A percentile compares a stretch with the other conserved stretches of the same genome.
These are phyloP conservation scores for Talaromyces rugulosus DNA, from an alignment of 2,329 filamentous ascomycete species.

Conservation along the genomic window DNA sequence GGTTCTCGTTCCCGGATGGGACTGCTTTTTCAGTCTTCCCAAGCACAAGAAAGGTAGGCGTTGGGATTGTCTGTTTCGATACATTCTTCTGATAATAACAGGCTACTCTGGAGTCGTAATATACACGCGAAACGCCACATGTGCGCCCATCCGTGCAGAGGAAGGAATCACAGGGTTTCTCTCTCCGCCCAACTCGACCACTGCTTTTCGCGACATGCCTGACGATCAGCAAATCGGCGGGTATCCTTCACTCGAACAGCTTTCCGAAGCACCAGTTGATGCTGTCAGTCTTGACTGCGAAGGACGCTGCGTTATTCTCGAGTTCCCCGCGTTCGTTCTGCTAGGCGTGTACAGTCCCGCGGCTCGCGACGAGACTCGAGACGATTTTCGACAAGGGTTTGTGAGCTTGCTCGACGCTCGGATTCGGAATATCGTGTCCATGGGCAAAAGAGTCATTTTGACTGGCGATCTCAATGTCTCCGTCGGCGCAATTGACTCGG, in stretches of 20 bases:
- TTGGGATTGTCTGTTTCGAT: background rate
- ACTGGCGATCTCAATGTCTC: conserved; percentile 86
- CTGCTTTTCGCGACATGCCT: conserved; percentile 70
- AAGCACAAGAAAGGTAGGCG: conserved; percentile 80
- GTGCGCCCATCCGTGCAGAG: conserved; percentile 82
- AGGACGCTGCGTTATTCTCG: conserved; percentile 83
- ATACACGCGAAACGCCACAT: conserved; percentile 83
- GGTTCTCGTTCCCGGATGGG: conserved; percentile 92
- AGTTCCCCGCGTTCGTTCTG: conserved; percentile 92
- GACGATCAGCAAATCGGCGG: conserved; percentile 76
- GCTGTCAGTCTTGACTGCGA: conserved; percentile 76
- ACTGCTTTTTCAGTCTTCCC: conserved; percentile 91
- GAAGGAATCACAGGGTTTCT: conserved; percentile 87
- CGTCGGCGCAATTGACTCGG: conserved; percentile 66
- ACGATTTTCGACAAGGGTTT: conserved; percentile 78
- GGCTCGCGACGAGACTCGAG: conserved; percentile 75
- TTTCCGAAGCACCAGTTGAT: conserved; percentile 60
- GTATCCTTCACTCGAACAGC: conserved; percentile 69
- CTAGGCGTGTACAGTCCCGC: conserved; percentile 91
- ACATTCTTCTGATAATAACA: conserved; percentile 32
- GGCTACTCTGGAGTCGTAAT: conserved; percentile 95
- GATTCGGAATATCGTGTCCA: conserved; percentile 73
- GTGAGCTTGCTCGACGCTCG: conserved; percentile 75
- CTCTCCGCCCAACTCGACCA: conserved; percentile 65
- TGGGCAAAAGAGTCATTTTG: conserved; percentile 80